phyloP scores from a whole-genome alignment of 305 asterid species.

The Fraxinus paxiana region DNA sequence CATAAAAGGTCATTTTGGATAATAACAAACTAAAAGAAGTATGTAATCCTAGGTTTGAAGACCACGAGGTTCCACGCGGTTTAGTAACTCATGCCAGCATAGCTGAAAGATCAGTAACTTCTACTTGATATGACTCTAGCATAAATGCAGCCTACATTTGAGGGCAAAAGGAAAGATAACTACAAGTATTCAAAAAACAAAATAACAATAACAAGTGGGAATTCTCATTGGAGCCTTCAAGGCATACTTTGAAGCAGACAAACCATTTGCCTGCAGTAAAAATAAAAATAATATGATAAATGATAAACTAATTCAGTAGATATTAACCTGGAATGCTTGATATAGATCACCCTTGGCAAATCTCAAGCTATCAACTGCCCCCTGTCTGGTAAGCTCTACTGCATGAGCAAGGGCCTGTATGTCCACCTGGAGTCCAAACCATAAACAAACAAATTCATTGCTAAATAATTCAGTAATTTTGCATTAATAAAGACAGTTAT shows the following conservation, averaged over 20 bases:
- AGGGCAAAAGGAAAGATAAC: background rate
- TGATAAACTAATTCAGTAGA: slow-evolving; percentile 13
- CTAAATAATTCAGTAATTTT: background rate
- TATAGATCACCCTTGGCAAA: slow-evolving; percentile 83
- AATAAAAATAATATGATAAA: slow-evolving; percentile 2
- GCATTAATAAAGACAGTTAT: slow-evolving; percentile 1
- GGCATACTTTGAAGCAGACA: slow-evolving; percentile 10
- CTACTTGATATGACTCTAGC: background rate
- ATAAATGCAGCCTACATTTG: background rate
- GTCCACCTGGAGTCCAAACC: slow-evolving; percentile 58
- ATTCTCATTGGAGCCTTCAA: background rate
- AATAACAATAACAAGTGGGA: background rate
- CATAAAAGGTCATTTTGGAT: background rate
- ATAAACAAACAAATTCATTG: slow-evolving; percentile 17
- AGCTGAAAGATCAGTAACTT: background rate
- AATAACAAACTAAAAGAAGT: background rate
- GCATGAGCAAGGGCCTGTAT: slow-evolving; percentile 99
- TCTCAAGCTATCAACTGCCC: slow-evolving; percentile 92
- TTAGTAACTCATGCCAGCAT: background rate
- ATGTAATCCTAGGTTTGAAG: background rate
- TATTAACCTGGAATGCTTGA: slow-evolving; percentile 85
- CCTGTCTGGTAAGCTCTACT: slow-evolving; percentile 92
- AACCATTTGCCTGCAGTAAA: background rate
- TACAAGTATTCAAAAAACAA: background rate
- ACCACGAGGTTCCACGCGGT: background rate